These are phyloP conservation scores for Mucor saturninus DNA, from an alignment of 371 early-diverging fungal genomes.

Conservation along the genomic window DNA sequence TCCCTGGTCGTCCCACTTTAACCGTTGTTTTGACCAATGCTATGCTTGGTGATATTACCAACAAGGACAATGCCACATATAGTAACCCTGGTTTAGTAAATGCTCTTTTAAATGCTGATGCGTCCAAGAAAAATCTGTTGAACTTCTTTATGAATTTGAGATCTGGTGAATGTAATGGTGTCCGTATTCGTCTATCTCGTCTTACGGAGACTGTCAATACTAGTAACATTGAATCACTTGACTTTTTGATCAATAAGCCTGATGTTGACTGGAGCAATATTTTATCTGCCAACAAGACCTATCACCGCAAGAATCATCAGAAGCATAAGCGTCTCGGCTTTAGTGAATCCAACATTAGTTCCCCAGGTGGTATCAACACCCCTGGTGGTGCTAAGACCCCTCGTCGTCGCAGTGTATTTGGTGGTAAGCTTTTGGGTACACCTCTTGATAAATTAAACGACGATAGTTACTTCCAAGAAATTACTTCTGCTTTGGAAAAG, in stretches of 20 bases:
- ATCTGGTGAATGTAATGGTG: constrained; percentile 71
- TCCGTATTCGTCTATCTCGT: constrained; percentile 74
- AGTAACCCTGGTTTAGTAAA: constrained; percentile 22
- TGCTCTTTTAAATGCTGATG: constrained; percentile 36
- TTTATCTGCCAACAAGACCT: constrained; percentile 57
- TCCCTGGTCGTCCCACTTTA: constrained; percentile 85
- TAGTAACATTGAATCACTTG: constrained; percentile 82
- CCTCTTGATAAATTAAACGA: constrained; percentile 42
- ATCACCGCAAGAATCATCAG: constrained; percentile 31
- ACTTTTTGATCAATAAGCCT: constrained; percentile 78
- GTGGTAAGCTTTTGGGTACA: constrained; percentile 41
- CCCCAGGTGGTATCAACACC: constrained; percentile 49
- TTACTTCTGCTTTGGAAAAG: constrained; percentile 36
- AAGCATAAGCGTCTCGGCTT: constrained; percentile 53
- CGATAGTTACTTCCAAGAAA: constrained; percentile 51
- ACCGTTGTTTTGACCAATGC: constrained; percentile 75
- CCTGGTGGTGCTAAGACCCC: constrained; percentile 54
- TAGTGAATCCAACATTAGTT: constrained; percentile 55
- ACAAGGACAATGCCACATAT: constrained; percentile 8
- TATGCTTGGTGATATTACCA: constrained; percentile 70
- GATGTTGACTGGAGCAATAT: constrained; percentile 77
- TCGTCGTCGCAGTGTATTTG: constrained; percentile 50
- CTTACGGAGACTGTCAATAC: constrained; percentile 80
- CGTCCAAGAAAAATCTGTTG: constrained; percentile 70
- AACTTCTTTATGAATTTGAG: constrained; percentile 86